Base-by-base conservation (phyloP, 2,329 filamentous ascomycete genomes). In the Pseudogymnoascus sp. region DNA sequence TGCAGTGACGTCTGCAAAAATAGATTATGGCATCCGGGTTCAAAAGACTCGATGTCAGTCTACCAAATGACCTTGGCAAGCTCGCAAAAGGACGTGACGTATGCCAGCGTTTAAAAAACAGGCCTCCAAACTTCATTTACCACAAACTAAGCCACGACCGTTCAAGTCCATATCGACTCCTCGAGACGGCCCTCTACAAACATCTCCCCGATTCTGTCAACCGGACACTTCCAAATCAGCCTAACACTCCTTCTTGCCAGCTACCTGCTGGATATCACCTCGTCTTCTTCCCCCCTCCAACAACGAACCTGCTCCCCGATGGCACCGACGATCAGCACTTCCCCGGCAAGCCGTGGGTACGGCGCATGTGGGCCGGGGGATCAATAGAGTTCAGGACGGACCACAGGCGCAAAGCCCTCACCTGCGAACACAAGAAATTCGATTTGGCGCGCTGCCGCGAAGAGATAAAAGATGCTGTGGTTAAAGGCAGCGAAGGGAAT, bases 301-400 rank as follows among this genome's bases (percentile, higher is more conserved):
- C 83, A 12, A 83, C 81, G 6, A 68, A 78, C 35, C 82, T 97
- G 45, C 81, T 91, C 16, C 78, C 85, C 1, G 94, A 99, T 76
- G 93, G 94, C 63, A 95, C 92, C 0, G 93, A 97, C 72, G 78
- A 83, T 4, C 79, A 88, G 61, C 91, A 96, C 71, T 86, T 81
- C 23, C 93, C 93, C 0, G 90, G 88, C 1, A 72, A 72, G 3
- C 85, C 86, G 1, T 96, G 90, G 72, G 81, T 81, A 60, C 83
- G 90, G 21, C 86, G 94, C 16, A 85, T 99, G 78, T 99, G 94
- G 94, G 91, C 90, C 12, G 92, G 92, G 33, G 94, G 93, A 0
- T 81, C 81, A 41, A 75, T 97, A 7, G 72, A 71, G 1, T 89
- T 90, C 68, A 73, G 75, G 16, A 64, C 73, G 33, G 65, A 67